These are phyloP conservation scores for Talaromyces trachyspermus DNA, from an alignment of 495 filamentous ascomycete species.

Conservation along the genomic window DNA sequence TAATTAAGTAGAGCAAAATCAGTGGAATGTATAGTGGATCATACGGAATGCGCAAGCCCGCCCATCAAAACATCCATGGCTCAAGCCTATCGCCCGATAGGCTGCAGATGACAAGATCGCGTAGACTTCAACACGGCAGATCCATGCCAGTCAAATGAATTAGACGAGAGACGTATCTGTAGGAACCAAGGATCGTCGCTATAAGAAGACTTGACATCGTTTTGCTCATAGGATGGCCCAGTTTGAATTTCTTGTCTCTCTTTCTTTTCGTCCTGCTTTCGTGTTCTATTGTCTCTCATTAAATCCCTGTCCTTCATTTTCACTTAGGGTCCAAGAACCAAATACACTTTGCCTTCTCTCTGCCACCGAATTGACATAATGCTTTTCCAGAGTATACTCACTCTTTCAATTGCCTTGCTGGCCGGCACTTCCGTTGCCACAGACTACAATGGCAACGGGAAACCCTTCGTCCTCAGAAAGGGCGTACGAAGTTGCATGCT, in stretches of 20 bases:
- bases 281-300: background rate
- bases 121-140: constrained; percentile 2
- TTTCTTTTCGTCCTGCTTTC: background rate
- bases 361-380: constrained; percentile 9
- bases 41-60: constrained; percentile 4
- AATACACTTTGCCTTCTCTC: constrained; percentile 2
- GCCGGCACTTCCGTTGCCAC: constrained; percentile 15
- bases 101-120: background rate
- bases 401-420: constrained; percentile 15
- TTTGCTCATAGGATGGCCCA: no score
- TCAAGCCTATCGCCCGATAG: constrained; percentile 5
- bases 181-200: background rate
- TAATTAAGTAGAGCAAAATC: no score
- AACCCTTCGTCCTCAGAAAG: background rate
- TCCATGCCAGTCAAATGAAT: constrained; percentile 3
- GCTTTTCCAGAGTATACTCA: constrained; percentile 17
- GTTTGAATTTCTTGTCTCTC: background rate
- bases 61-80: background rate
- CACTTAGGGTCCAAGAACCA: background rate
- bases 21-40: constrained; percentile 1
- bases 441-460: constrained; percentile 4
- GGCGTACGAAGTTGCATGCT: background rate
- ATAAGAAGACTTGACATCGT: constrained; percentile 2
- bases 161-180: background rate
- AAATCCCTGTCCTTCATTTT: background rate